These are phyloP conservation scores for Physcomitrellopsis africana DNA, from an alignment of 225 moss, liverwort and hornwort genomes.

Conservation along the genomic window DNA sequence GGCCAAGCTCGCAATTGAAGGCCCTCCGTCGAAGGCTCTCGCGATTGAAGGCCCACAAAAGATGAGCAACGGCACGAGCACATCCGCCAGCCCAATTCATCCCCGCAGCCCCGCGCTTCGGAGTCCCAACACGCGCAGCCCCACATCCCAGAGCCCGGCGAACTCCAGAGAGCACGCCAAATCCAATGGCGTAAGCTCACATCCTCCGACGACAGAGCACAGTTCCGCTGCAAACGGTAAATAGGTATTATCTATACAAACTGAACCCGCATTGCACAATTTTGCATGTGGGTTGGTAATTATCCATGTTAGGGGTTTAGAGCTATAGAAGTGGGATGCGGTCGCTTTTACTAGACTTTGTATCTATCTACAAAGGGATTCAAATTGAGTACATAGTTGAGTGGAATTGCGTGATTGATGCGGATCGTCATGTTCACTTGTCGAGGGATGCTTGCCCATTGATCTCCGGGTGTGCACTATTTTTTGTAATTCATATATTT, in stretches of 20 bases:
- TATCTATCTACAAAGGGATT: constrained; percentile 47
- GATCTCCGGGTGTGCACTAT: constrained; percentile 41
- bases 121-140: too few relatives aligned
- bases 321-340: constrained; percentile 20
- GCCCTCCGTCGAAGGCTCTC: constrained; percentile 38
- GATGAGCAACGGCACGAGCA: not conserved
- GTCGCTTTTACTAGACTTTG: constrained; percentile 31
- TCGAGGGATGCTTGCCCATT: constrained; percentile 25
- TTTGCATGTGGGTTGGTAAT: too few relatives aligned
- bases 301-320: not conserved
- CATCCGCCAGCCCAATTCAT: too few relatives aligned
- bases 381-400: constrained; percentile 59
- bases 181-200: constrained; percentile 4
- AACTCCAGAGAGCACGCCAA: constrained; percentile 20
- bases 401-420: constrained; percentile 23
- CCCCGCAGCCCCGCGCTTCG: too few relatives aligned
- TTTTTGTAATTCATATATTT: constrained; percentile 57
- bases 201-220: too few relatives aligned
- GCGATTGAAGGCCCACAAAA: constrained; percentile 27
- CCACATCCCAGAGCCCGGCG: not conserved
- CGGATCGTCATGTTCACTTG: not conserved
- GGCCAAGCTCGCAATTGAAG: constrained; percentile 56
- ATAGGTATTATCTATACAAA: too few relatives aligned
- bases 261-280: too few relatives aligned
- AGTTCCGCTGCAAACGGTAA: too few relatives aligned